Conservation (phyloP, 805 yeast genomes). For the Cyberlindnera xishuangbannaensis region DNA sequence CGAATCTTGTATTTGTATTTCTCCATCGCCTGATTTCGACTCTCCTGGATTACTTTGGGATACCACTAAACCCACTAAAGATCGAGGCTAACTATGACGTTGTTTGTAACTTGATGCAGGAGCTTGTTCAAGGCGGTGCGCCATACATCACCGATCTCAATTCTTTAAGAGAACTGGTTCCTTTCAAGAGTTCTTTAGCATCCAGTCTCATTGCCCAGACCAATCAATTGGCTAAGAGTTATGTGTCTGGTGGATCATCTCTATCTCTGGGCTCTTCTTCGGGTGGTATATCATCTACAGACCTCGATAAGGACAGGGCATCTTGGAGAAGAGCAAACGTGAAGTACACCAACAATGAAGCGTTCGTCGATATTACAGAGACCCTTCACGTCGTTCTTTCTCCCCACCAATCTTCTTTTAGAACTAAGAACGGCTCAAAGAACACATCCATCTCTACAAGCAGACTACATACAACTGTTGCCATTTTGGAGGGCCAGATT, state of each 20-base stretch:
- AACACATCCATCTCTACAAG: slow-evolving; percentile 3
- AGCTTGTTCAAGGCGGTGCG: slow-evolving; percentile 70
- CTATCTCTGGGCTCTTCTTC: slow-evolving; percentile 6
- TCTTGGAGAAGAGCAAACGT: slow-evolving; percentile 82
- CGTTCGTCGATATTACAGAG: slow-evolving; percentile 80
- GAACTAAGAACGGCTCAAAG: slow-evolving; percentile 4
- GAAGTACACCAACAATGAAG: slow-evolving; percentile 73
- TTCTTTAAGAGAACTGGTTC: slow-evolving; percentile 62
- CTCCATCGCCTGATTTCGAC: slow-evolving; percentile 43
- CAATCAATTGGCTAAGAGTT: slow-evolving; percentile 26
- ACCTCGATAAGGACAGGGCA: slow-evolving; percentile 24
- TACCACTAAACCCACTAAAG: slow-evolving; percentile 49
- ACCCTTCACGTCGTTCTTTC: slow-evolving; percentile 47
- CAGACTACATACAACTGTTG: slow-evolving; percentile 37
- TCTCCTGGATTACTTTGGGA: slow-evolving; percentile 53
- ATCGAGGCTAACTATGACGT: slow-evolving; percentile 68
- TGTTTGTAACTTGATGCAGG: slow-evolving; percentile 63
- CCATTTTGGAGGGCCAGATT: slow-evolving; percentile 57
- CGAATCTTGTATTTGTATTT: slow-evolving; percentile 51
- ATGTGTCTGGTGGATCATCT: slow-evolving; percentile 14
- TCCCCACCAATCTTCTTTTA: slow-evolving; percentile 22
- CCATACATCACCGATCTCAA: slow-evolving; percentile 73
- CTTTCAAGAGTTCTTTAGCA: slow-evolving; percentile 34
- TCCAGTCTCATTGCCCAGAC: slow-evolving; percentile 32
- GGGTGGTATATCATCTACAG: slow-evolving; percentile 19